These are phyloP conservation scores for Eucalyptus albens DNA, from an alignment of 345 rosid genomes.

Conservation along the genomic window DNA sequence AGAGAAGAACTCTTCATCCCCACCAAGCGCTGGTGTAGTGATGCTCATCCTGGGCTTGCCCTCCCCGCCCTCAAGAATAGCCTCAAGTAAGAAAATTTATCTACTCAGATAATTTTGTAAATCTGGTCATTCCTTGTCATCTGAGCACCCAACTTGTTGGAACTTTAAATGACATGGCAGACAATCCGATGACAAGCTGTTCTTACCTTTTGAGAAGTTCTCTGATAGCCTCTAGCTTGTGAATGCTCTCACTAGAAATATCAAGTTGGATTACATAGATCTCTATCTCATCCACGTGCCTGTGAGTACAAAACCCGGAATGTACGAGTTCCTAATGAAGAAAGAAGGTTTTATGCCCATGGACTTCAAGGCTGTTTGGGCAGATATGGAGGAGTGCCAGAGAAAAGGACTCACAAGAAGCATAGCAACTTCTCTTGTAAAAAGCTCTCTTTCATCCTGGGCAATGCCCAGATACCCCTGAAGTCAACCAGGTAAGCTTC, in stretches of 20 bases:
- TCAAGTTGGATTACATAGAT: conserved; percentile 58
- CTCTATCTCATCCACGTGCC: conserved; percentile 80
- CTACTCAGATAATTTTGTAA: not conserved
- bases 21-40: conserved; percentile 45
- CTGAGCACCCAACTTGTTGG: not conserved
- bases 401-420: conserved; percentile 53
- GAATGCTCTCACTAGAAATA: conserved; percentile 24
- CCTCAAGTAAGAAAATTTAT: conserved; percentile 7
- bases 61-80: conserved; percentile 27
- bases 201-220: not conserved
- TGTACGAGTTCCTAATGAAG: conserved; percentile 47
- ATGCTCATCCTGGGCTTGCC: conserved; percentile 37
- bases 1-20: conserved; percentile 51
- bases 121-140: not conserved
- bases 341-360: conserved; percentile 45
- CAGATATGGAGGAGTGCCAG: conserved; percentile 67
- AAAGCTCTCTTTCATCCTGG: conserved; percentile 44
- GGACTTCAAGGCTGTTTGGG: conserved; percentile 61
- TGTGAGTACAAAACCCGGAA: conserved; percentile 55
- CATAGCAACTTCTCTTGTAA: conserved; percentile 77
- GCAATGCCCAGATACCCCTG: conserved; percentile 59
- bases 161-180: not conserved
- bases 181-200: not conserved
- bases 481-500: conserved; percentile 52
- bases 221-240: not conserved